Base-by-base conservation (phyloP, 2,329 filamentous ascomycete species). In the Colletotrichum shisoi region DNA sequence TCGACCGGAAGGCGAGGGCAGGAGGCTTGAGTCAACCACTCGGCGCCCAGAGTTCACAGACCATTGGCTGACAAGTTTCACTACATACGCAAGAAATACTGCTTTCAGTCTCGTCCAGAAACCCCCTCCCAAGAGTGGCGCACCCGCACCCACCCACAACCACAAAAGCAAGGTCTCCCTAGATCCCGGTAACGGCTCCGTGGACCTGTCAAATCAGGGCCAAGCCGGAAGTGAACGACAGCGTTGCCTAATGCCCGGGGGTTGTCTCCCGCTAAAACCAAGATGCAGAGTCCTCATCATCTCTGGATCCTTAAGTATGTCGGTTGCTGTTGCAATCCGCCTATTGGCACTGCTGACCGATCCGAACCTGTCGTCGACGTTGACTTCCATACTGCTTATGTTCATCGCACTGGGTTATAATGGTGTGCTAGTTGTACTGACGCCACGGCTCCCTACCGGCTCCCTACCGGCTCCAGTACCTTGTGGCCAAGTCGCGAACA, bases 401-500 rank as follows among this genome's bases (percentile, higher is more conserved):
- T 52, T 37, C 31, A 15, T 19, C n/a, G 9, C 12, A 34, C 9
- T 5, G 4, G 17, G 31, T n/a, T 9, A 37, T 8, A 2, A 3
- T 8, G 6, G 27, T n/a, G 27, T 51, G 21, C 31, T 34, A 34
- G 31, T 34, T 34, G 7, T 34, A 7, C 31, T 34, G 31, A 34
- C 8, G 31, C 7, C 31, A 11, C 27, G 49, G 31, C 11, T 11
- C 4, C 31, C 49, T 19, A 37, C 21, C 21, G 21, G 21, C 21
- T 21, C 21, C 21, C n/a, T n/a, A n/a, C 4, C 27, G 8, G 17
- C 12, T 52, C 24, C 42, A n/a, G 39, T 57, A 21, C 52, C 21
- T 56, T 21, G 24, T 17, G 58, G 48, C 49, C n/a, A 52, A 39
- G 44, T 63, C 62, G 56, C 46, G 56, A 63, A 63, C 37, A 19